These are phyloP conservation scores for Colletotrichum navitas DNA, from an alignment of 2,329 filamentous ascomycete genomes.

Conservation along the genomic window DNA sequence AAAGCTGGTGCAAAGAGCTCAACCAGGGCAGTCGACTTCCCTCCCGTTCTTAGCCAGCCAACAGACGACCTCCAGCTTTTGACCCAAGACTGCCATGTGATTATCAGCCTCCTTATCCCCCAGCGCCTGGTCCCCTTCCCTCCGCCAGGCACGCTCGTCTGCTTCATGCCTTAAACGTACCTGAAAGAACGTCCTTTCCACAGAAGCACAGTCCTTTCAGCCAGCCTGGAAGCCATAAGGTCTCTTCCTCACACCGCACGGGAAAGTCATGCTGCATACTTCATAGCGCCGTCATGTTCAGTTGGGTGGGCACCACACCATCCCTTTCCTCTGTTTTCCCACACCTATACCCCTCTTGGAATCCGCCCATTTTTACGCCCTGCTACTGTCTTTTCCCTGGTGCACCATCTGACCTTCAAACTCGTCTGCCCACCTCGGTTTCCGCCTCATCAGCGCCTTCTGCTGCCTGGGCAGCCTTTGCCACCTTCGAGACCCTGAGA, in stretches of 20 bases:
- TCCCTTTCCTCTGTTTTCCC: conserved; percentile 22
- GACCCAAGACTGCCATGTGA: not conserved
- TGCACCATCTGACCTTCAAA: conserved; percentile 17
- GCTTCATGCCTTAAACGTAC: not conserved
- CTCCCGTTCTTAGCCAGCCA: not conserved
- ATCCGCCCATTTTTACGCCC: conserved; percentile 10
- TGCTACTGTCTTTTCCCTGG: conserved; percentile 13
- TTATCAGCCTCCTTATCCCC: conserved; percentile 4
- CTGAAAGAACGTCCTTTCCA: conserved; percentile 21
- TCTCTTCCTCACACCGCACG: not conserved
- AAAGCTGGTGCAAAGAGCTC: not conserved
- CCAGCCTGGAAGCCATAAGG: conserved; percentile 1
- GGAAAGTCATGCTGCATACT: conserved; percentile 9
- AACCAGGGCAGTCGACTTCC: not conserved
- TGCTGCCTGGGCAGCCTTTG: conserved; percentile 19
- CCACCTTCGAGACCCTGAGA: conserved; percentile 2
- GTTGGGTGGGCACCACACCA: conserved; percentile 23
- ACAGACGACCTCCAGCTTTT: not conserved
- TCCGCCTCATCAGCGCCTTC: not conserved
- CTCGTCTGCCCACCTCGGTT: conserved; percentile 5
- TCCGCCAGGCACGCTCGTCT: not conserved
- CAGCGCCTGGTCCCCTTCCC: not conserved
- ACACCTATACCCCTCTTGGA: not conserved
- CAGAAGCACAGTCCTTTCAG: conserved; percentile 3
- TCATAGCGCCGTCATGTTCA: conserved; percentile 29